These are phyloP conservation scores for Parathielavia appendiculata DNA, from an alignment of 495 filamentous ascomycete genomes.

Conservation along the genomic window DNA sequence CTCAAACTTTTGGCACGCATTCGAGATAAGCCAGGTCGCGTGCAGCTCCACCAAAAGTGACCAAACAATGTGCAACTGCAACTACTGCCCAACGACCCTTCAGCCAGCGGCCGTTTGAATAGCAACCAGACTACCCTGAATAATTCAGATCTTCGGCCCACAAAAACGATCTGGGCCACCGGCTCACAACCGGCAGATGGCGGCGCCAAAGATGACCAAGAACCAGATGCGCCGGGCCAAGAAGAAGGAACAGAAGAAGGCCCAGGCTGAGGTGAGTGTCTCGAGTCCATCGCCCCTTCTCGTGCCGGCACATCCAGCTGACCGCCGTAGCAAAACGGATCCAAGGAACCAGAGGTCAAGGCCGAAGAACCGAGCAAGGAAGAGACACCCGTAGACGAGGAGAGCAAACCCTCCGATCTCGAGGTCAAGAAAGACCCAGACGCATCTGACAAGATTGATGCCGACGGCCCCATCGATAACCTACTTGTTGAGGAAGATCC, in stretches of 20 bases:
- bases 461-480: constrained; percentile 45
- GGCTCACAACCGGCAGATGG: constrained; percentile 42
- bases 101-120: not conserved
- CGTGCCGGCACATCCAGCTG: constrained; percentile 11
- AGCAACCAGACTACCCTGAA: not conserved
- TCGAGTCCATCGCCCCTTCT: constrained; percentile 1
- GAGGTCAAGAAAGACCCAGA: constrained; percentile 41
- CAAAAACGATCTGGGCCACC: constrained; percentile 12
- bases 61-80: not conserved
- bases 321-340: constrained; percentile 23
- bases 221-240: constrained; percentile 81
- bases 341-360: constrained; percentile 24
- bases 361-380: constrained; percentile 32
- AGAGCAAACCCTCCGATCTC: constrained; percentile 24
- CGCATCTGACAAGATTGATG: constrained; percentile 34
- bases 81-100: not conserved
- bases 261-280: constrained; percentile 43
- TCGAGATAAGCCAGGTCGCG: constrained; percentile 11
- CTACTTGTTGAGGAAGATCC: constrained; percentile 63
- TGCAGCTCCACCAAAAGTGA: constrained; percentile 10
- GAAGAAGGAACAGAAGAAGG: constrained; percentile 79
- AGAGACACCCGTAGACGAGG: constrained; percentile 18
- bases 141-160: not conserved
- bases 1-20: constrained; percentile 15
- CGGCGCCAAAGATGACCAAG: constrained; percentile 64